phyloP scores from a whole-genome alignment of 2,329 filamentous ascomycete species.

The Fusarium sp. region DNA sequence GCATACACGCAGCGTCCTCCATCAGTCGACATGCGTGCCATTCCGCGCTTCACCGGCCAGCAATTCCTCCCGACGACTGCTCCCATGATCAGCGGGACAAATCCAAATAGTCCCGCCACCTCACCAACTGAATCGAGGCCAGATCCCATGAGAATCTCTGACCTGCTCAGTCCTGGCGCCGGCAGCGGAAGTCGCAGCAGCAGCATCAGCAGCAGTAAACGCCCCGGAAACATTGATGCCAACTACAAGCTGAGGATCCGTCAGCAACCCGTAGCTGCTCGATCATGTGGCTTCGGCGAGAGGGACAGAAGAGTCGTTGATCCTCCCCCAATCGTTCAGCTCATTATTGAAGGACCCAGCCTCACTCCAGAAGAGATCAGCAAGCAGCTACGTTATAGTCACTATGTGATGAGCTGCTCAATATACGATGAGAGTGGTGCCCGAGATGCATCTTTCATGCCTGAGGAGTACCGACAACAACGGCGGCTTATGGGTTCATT shows the following conservation, averaged over 20 bases:
- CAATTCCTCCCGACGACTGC: constrained; percentile 8
- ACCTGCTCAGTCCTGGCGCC: constrained; percentile 29
- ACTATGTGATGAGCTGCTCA: constrained; percentile 80
- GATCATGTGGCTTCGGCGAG: constrained; percentile 87
- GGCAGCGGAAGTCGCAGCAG: not conserved
- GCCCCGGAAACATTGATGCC: constrained; percentile 26
- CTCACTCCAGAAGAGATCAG: constrained; percentile 66
- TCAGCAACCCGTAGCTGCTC: constrained; percentile 82
- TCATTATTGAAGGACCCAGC: constrained; percentile 71
- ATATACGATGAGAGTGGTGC: constrained; percentile 78
- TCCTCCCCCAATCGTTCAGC: constrained; percentile 84
- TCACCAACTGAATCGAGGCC: constrained; percentile 30
- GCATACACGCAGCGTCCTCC: constrained; percentile 12
- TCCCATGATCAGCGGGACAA: not conserved
- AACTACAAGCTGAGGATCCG: constrained; percentile 63
- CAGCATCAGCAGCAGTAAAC: constrained; percentile 3
- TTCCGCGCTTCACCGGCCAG: constrained; percentile 9
- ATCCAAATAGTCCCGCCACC: constrained; percentile 14
- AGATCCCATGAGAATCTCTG: constrained; percentile 42
- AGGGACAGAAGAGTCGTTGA: constrained; percentile 85
- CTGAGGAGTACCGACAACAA: constrained; percentile 78
- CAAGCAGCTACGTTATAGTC: constrained; percentile 67
- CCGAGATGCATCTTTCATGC: constrained; percentile 77
- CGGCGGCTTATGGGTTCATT: constrained; percentile 83
- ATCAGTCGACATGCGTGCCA: constrained; percentile 1